Percentiles rank a stretch among this genome's conserved stretches.
These are phyloP conservation scores for Arthrobotrys megalospora DNA, from an alignment of 2,329 filamentous ascomycete species.

Conservation along the genomic window DNA sequence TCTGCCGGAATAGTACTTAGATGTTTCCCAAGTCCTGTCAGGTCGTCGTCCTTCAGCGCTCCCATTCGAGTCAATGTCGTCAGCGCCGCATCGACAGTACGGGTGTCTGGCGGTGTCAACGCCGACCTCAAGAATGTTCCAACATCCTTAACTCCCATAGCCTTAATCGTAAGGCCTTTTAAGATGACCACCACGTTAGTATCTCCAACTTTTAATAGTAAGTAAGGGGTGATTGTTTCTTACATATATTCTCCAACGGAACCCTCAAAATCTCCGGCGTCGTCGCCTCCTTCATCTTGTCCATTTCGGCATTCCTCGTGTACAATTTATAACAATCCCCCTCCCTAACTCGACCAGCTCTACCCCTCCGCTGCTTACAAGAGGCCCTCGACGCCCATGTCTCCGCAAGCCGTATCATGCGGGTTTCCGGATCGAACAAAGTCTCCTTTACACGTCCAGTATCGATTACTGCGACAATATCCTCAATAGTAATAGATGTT, in stretches of 20 bases:
- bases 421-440: slow-evolving; percentile 89
- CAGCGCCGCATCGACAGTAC: slow-evolving; percentile 89
- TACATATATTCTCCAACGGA: slow-evolving; percentile 76
- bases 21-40: slow-evolving; percentile 92
- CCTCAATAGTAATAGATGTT: slow-evolving; percentile 98
- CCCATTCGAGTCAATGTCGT: slow-evolving; percentile 86
- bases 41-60: slow-evolving; percentile 84
- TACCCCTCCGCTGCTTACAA: slow-evolving; percentile 92
- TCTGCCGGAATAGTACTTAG: slow-evolving; percentile 92
- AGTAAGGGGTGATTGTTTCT: not conserved
- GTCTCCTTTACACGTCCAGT: slow-evolving; percentile 97
- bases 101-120: slow-evolving; percentile 86
- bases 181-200: not conserved
- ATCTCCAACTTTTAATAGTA: slow-evolving; percentile 79
- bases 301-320: slow-evolving; percentile 83
- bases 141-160: slow-evolving; percentile 91
- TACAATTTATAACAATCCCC: slow-evolving; percentile 97
- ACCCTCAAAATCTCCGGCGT: slow-evolving; percentile 95
- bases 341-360: slow-evolving; percentile 91
- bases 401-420: slow-evolving; percentile 94
- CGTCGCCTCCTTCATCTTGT: slow-evolving; percentile 87
- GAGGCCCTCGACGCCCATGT: slow-evolving; percentile 95
- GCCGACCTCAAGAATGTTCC: slow-evolving; percentile 85
- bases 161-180: slow-evolving; percentile 91
- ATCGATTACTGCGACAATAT: slow-evolving; percentile 96